Percentiles rank a stretch among this genome's conserved stretches.
Conservation (phyloP, 2,329 filamentous ascomycete species). For the Sordariomycetes sp. region DNA sequence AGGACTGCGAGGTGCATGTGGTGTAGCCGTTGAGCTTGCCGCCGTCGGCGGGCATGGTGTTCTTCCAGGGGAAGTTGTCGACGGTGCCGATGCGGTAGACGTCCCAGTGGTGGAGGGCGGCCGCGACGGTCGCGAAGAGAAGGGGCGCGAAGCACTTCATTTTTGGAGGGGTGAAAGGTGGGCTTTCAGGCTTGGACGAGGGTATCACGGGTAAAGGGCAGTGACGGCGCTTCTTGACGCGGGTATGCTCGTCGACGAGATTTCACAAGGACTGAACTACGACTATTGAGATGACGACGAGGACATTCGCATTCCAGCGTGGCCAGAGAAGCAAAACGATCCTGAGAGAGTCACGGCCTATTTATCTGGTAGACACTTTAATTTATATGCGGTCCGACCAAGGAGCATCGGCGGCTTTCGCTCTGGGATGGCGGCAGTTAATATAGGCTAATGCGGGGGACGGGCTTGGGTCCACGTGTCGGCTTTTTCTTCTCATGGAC, state of each 20-base stretch:
- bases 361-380: neutral
- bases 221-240: neutral
- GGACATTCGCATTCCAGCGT: too few species aligned
- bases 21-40: constrained; percentile 1
- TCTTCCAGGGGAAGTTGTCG: constrained; percentile 26
- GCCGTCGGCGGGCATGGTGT: constrained; percentile 21
- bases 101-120: constrained; percentile 2
- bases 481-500: neutral
- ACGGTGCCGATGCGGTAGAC: constrained; percentile 12
- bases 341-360: neutral
- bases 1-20: constrained; percentile 19
- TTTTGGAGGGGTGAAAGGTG: neutral
- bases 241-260: neutral
- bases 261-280: neutral
- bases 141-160: constrained; percentile 1
- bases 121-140: neutral
- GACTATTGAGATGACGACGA: neutral
- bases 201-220: neutral
- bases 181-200: neutral
- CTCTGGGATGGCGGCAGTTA: neutral
- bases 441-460: constrained; percentile 2
- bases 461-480: neutral
- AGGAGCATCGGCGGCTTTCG: neutral
- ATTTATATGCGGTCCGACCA: neutral
- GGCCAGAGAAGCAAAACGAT: too few species aligned